Evolutionary conservation across 306 rosid species (phyloP), one percentile per base, ranked within the genome.

Genomic region (Benincasa hispida): DNA sequence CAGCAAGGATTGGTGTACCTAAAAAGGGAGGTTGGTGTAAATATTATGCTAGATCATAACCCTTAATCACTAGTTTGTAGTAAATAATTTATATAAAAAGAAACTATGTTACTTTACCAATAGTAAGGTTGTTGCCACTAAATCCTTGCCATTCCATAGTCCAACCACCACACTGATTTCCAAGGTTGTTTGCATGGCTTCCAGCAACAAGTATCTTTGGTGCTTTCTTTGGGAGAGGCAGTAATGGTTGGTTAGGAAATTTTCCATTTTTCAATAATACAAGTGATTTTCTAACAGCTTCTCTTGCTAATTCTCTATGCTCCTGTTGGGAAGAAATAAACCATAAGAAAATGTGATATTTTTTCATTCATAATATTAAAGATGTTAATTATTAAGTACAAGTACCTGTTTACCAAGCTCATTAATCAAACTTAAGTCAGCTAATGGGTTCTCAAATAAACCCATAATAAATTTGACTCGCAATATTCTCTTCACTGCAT

Each of bases 81-180:
- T 39, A 39, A 39, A 39, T 39, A 39, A 39, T 39, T 39, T 39
- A 10, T 10, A 39, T 39, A 4, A 32, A 32, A 32, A 32, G 5
- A 4, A 3, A 4, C 5, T 32, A 32, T 32, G 35, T 32, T 32
- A 32, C 35, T 32, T 32, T 39, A 45, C 79, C 79, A 12, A 9
- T 47, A 5, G 79, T 76, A 21, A 76, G 79, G 72, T 41, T 76
- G 72, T 76, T 76, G 41, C 79, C 79, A 13, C 32, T 3, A 7
- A 76, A 58, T 24, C 85, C 83, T 17, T 81, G 81, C 87, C 85
- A 84, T 15, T 79, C 81, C 2, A 81, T 81, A 13, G 87, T 84
- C 87, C 87, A 84, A 59, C 87, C 87, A 15, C 85, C 87, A 39
- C 85, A 84, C 65, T 81, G 87, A 63, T 62, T 41, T 6, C 87